Percentiles rank a stretch among this genome's conserved stretches.
Conservation (phyloP, 2,329 filamentous ascomycete species). For the Phialophora tarda region DNA sequence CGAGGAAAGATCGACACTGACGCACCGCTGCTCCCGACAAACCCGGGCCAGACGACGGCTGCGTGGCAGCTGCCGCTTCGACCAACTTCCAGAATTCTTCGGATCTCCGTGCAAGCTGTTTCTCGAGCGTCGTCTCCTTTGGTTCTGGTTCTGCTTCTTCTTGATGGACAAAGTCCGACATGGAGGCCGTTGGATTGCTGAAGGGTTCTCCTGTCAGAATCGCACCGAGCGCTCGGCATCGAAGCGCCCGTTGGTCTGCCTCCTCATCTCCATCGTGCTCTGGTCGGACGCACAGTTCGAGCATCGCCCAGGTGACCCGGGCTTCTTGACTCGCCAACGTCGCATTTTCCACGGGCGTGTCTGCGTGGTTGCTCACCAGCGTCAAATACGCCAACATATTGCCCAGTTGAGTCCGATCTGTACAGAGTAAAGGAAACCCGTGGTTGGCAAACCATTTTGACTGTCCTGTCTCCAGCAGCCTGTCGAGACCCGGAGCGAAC, state of each 20-base stretch:
- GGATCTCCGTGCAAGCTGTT: constrained; percentile 65
- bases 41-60: constrained; percentile 47
- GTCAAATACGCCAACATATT: constrained; percentile 70
- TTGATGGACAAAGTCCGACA: constrained; percentile 40
- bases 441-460: constrained; percentile 72
- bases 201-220: constrained; percentile 38
- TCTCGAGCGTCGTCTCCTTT: constrained; percentile 48
- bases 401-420: constrained; percentile 65
- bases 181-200: constrained; percentile 32
- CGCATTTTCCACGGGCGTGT: constrained; percentile 31
- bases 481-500: constrained; percentile 75
- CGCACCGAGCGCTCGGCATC: constrained; percentile 35
- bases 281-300: constrained; percentile 58
- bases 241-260: constrained; percentile 43
- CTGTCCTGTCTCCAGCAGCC: constrained; percentile 71
- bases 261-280: constrained; percentile 37
- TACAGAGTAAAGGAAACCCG: constrained; percentile 59
- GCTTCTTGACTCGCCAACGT: constrained; percentile 42
- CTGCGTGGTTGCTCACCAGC: constrained; percentile 39
- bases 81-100: constrained; percentile 83
- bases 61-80: constrained; percentile 71
- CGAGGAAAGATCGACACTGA: constrained; percentile 60
- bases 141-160: constrained; percentile 35
- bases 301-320: constrained; percentile 64
- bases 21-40: constrained; percentile 23